phyloP scores from a whole-genome alignment of 768 basidiomycete species.

The Termitomyces sp. region DNA sequence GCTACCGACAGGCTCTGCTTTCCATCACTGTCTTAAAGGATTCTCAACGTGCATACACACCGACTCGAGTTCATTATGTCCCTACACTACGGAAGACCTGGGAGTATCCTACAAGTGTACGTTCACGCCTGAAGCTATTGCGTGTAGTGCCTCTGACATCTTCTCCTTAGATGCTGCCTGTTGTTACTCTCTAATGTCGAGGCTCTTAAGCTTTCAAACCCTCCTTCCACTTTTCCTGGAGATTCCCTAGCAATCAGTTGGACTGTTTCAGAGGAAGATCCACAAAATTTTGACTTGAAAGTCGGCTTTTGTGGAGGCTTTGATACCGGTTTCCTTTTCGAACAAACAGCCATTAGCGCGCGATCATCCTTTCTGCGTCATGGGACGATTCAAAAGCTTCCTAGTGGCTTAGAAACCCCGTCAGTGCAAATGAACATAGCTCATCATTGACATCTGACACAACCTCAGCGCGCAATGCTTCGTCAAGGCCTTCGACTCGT shows the following conservation, averaged over 20 bases:
- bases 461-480: neutral
- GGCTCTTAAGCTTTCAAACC: neutral
- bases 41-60: neutral
- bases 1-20: neutral
- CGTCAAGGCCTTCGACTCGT: neutral
- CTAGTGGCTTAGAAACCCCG: neutral
- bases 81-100: neutral
- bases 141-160: neutral
- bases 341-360: neutral
- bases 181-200: neutral
- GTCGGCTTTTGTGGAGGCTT: neutral
- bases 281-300: neutral
- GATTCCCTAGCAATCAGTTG: neutral
- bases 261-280: neutral
- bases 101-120: neutral
- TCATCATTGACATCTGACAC: neutral
- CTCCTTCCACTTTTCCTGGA: neutral
- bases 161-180: neutral
- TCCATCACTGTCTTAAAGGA: neutral
- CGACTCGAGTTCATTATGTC: neutral
- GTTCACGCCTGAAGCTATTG: neutral
- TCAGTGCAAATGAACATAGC: neutral
- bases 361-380: neutral
- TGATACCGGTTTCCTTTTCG: neutral
- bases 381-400: neutral